A percentile compares a stretch with the other conserved stretches of the same genome.
phyloP scores from a whole-genome alignment of 208 protist species.

The Histomonas meleagridis region DNA sequence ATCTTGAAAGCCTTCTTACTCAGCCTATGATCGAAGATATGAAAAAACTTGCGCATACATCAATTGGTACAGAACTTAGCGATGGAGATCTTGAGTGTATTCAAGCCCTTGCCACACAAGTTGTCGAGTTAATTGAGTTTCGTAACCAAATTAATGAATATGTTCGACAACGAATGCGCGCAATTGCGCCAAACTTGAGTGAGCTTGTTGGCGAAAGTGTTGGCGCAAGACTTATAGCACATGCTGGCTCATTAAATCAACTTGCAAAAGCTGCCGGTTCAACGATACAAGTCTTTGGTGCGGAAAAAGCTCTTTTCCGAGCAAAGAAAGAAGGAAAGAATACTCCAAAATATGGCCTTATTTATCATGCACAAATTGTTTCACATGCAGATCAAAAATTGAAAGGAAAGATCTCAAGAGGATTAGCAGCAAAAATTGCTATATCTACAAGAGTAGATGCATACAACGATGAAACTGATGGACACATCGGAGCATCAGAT shows the following conservation, averaged over 20 bases:
- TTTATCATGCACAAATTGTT: conserved; percentile 93
- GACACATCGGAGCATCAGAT: conserved; percentile 55
- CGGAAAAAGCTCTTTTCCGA: conserved; percentile 88
- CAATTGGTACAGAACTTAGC: conserved; percentile 86
- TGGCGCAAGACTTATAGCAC: conserved; percentile 89
- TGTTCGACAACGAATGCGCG: conserved; percentile 72
- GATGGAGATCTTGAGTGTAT: conserved; percentile 47
- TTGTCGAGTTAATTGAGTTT: conserved; percentile 53
- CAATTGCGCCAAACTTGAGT: conserved; percentile 96
- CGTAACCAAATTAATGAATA: conserved; percentile 67
- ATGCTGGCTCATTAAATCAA: conserved; percentile 85
- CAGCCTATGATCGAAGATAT: conserved; percentile 68
- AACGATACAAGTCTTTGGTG: conserved; percentile 95
- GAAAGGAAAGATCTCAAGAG: conserved; percentile 76
- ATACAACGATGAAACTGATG: conserved; percentile 76
- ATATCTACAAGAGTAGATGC: conserved; percentile 89
- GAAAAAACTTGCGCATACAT: conserved; percentile 75
- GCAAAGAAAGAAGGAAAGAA: conserved; percentile 89
- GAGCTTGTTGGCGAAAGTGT: conserved; percentile 74
- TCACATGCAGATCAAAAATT: conserved; percentile 60
- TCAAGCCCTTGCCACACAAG: conserved; percentile 42
- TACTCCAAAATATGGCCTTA: conserved; percentile 97
- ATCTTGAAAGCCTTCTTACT: conserved; percentile 73
- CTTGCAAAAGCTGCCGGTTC: conserved; percentile 94
- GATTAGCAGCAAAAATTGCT: conserved; percentile 89